Percentiles rank a stretch among this genome's conserved stretches.
Evolutionary conservation across 2,329 filamentous ascomycete species (phyloP).

Genomic region (Elsinoe perseae): DNA sequence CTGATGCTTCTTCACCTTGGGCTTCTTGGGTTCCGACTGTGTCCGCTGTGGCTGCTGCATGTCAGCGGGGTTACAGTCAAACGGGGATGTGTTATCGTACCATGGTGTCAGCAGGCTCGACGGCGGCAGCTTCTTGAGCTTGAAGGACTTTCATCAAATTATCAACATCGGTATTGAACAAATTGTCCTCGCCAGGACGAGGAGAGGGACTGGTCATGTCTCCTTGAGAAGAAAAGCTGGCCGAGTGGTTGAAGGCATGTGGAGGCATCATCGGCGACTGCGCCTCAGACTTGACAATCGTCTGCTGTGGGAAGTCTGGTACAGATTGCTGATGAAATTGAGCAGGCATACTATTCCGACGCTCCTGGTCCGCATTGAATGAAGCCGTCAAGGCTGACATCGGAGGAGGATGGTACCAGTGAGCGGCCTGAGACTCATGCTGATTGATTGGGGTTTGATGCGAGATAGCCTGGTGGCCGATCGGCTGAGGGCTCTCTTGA

Average conservation of each 20-base stretch:
- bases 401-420: neutral
- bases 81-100: neutral
- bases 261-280: constrained; percentile 29
- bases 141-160: constrained; percentile 82
- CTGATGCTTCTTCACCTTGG: constrained; percentile 56
- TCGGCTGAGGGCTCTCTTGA: neutral
- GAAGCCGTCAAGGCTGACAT: neutral
- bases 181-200: constrained; percentile 6
- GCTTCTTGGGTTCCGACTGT: constrained; percentile 20
- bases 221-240: neutral
- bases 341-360: constrained; percentile 5
- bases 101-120: constrained; percentile 14
- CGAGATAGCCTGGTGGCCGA: neutral
- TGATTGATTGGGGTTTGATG: neutral
- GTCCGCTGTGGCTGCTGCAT: neutral
- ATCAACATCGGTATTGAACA: constrained; percentile 16
- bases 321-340: constrained; percentile 19
- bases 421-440: neutral
- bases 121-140: constrained; percentile 44
- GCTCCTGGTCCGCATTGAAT: neutral
- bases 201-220: neutral
- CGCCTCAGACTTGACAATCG: constrained; percentile 38
- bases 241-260: constrained; percentile 23
- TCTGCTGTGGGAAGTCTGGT: constrained; percentile 24
- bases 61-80: too few species aligned